phyloP scores from a whole-genome alignment of 176 grass and related monocot species.

The Raddia guianensis region DNA sequence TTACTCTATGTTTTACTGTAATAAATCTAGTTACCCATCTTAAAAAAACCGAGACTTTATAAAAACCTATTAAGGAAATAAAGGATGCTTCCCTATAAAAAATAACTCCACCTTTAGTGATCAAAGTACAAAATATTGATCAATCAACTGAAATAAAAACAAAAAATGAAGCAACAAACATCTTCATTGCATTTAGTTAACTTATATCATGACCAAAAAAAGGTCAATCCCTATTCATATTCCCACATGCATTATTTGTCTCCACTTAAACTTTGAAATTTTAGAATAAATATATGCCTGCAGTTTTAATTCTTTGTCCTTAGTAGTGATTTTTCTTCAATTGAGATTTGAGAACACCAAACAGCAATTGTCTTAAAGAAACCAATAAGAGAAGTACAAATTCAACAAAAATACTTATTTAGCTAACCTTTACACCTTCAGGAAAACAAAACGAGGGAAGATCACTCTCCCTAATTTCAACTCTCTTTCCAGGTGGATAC shows the following conservation, averaged over 20 bases:
- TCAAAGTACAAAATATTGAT: background rate
- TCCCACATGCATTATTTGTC: background rate
- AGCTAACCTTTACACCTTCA: constrained; percentile 91
- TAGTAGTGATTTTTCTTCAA: background rate
- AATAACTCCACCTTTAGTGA: background rate
- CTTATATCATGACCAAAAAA: constrained; percentile 12
- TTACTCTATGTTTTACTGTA: background rate
- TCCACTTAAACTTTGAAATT: background rate
- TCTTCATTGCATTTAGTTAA: background rate
- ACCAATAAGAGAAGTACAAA: constrained; percentile 5
- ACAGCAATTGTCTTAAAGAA: constrained; percentile 21
- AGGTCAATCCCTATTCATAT: constrained; percentile 5
- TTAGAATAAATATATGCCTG: background rate
- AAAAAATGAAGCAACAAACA: constrained; percentile 7
- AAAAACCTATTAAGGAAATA: background rate
- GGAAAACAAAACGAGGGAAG: constrained; percentile 97
- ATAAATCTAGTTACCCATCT: background rate
- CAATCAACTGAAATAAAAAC: background rate
- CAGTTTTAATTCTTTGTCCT: background rate
- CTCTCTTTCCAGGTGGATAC: constrained; percentile 86
- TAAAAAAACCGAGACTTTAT: background rate
- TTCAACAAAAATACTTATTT: constrained; percentile 25
- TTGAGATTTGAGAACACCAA: background rate
- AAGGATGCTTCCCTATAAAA: background rate
- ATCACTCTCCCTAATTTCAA: constrained; percentile 74